These are phyloP conservation scores for Podaxis sp. DNA, from an alignment of 768 basidiomycete species.

Conservation along the genomic window DNA sequence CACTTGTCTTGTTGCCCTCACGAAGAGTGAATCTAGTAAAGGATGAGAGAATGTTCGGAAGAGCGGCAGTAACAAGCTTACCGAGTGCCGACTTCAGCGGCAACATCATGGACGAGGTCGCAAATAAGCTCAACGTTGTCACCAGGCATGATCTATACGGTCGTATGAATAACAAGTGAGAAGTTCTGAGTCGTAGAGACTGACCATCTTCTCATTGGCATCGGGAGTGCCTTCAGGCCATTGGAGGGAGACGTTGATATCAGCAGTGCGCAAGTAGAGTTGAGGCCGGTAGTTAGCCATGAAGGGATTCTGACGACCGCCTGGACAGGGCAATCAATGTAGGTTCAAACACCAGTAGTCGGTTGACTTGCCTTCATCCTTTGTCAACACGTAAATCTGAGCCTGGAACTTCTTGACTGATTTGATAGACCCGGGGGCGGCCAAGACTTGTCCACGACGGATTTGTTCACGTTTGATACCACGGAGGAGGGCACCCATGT, in stretches of 20 bases:
- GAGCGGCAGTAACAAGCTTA: constrained; percentile 23
- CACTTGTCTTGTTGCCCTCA: constrained; percentile 92
- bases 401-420: constrained; percentile 94
- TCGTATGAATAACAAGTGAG: background rate
- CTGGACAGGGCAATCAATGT: constrained; percentile 24
- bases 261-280: constrained; percentile 93
- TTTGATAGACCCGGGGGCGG: constrained; percentile 88
- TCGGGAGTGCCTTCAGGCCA: constrained; percentile 87
- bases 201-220: constrained; percentile 84
- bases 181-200: constrained; percentile 12
- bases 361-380: background rate
- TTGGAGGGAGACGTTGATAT: constrained; percentile 80
- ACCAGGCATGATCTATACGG: constrained; percentile 85
- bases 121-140: constrained; percentile 96
- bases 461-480: constrained; percentile 97
- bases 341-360: background rate
- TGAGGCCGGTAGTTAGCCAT: constrained; percentile 94
- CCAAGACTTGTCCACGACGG: constrained; percentile 89
- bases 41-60: constrained; percentile 11
- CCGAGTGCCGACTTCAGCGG: constrained; percentile 86
- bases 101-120: constrained; percentile 80
- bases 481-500: constrained; percentile 97
- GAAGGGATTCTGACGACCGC: constrained; percentile 90
- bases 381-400: constrained; percentile 72
- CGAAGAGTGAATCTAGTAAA: constrained; percentile 76